Conservation (phyloP, 2,329 filamentous ascomycete species). For the Zymoseptoria ardabiliae region DNA sequence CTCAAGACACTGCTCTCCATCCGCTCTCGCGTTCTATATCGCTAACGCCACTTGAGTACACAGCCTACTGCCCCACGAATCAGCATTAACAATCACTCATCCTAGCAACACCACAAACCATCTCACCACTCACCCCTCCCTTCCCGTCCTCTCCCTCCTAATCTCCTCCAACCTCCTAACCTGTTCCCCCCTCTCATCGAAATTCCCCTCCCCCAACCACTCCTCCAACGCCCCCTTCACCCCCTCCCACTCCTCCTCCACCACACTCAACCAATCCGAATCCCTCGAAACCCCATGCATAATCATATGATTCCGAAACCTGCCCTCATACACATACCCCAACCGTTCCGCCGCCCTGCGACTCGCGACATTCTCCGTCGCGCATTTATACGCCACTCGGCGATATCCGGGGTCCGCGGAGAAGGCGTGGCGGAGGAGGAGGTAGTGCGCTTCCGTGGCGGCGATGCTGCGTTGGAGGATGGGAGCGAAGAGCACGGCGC, state of each 20-base stretch:
- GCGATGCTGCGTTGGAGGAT: slow-evolving; percentile 47
- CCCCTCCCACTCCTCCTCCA: slow-evolving; percentile 51
- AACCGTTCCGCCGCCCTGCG: slow-evolving; percentile 48
- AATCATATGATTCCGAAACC: slow-evolving; percentile 56
- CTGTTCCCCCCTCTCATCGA: slow-evolving; percentile 49
- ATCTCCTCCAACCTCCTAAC: slow-evolving; percentile 37
- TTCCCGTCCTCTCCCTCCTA: slow-evolving; percentile 8
- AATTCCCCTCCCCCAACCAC: slow-evolving; percentile 52
- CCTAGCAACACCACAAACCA: neutral
- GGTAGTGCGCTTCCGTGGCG: slow-evolving; percentile 52
- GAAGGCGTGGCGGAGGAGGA: slow-evolving; percentile 50
- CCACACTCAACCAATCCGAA: slow-evolving; percentile 54
- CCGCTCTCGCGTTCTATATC: neutral
- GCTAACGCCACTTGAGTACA: neutral
- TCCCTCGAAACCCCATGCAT: slow-evolving; percentile 51
- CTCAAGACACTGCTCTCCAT: neutral
- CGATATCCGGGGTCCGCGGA: slow-evolving; percentile 41
- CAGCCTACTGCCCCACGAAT: neutral
- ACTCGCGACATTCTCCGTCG: slow-evolving; percentile 49
- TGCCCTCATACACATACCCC: slow-evolving; percentile 54
- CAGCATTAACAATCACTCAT: neutral
- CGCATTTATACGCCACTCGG: slow-evolving; percentile 59
- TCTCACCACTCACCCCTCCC: too few relatives aligned
- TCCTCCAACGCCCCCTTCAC: slow-evolving; percentile 41
- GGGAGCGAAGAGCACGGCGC: slow-evolving; percentile 46